Evolutionary conservation across 106 monocot species (phyloP).

Genomic region (Platanthera zijinensis): DNA sequence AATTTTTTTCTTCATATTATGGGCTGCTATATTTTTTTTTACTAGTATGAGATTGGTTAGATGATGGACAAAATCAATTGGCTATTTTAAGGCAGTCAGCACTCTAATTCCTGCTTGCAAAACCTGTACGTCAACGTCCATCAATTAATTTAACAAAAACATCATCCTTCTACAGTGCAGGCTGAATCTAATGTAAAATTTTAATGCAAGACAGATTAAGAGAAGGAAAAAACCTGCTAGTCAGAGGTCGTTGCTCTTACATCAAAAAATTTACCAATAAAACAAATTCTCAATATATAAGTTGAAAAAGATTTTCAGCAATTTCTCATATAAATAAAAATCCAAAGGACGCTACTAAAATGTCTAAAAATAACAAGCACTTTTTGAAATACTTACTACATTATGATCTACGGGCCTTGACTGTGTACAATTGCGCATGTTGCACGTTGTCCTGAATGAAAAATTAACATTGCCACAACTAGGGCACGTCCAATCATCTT

Average conservation of each 20-base stretch:
- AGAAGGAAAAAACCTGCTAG: not conserved
- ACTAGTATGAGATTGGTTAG: not conserved
- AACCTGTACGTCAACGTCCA: no score
- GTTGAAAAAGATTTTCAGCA: not conserved
- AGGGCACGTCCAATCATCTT: conserved; percentile 96
- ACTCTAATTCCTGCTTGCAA: no score
- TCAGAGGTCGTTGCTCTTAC: not conserved
- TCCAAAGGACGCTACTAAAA: not conserved
- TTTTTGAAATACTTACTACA: conserved; percentile 24
- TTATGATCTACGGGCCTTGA: conserved; percentile 79
- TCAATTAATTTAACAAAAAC: not conserved
- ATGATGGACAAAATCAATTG: not conserved
- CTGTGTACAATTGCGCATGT: conserved; percentile 88
- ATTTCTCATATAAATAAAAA: not conserved
- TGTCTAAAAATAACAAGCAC: not conserved
- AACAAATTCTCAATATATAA: not conserved
- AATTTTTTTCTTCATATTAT: not conserved
- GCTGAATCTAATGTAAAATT: not conserved
- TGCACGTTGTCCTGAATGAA: conserved; percentile 91
- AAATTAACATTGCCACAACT: conserved; percentile 92
- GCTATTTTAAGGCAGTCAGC: not conserved
- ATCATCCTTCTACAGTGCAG: not conserved
- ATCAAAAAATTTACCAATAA: not conserved
- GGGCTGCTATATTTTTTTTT: not conserved
- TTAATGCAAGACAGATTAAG: not conserved